These are phyloP conservation scores for Kwoniella sp. DNA, from an alignment of 768 basidiomycete genomes.

Conservation along the genomic window DNA sequence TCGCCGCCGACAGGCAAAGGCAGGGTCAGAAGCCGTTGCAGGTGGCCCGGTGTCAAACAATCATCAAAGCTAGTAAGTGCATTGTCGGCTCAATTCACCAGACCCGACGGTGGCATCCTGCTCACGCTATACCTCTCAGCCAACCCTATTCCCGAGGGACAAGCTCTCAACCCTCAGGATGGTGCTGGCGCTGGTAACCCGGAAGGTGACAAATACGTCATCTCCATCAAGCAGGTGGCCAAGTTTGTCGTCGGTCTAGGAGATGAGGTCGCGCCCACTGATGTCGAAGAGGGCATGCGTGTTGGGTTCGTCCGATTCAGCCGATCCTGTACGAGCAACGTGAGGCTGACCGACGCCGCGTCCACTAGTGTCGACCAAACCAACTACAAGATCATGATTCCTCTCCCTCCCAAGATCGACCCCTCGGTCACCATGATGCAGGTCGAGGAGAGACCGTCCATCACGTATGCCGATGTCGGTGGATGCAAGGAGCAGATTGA, in stretches of 20 bases:
- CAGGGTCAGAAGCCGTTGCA: slow-evolving; percentile 90
- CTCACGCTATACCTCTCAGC: slow-evolving; percentile 42
- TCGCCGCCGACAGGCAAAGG: slow-evolving; percentile 82
- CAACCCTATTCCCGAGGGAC: slow-evolving; percentile 68
- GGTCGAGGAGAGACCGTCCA: slow-evolving; percentile 96
- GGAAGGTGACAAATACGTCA: slow-evolving; percentile 98
- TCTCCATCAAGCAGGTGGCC: slow-evolving; percentile 98
- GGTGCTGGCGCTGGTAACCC: slow-evolving; percentile 56
- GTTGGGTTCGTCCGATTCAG: slow-evolving; percentile 69
- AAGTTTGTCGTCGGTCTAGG: slow-evolving; percentile 98
- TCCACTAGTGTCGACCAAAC: slow-evolving; percentile 50
- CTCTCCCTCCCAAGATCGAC: slow-evolving; percentile 96
- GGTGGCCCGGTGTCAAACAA: slow-evolving; percentile 97
- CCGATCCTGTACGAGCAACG: background rate
- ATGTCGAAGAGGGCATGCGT: slow-evolving; percentile 99
- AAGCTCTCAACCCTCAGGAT: slow-evolving; percentile 85
- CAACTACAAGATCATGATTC: slow-evolving; percentile 98
- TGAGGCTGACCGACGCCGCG: background rate
- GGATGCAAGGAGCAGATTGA: slow-evolving; percentile 99
- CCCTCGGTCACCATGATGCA: slow-evolving; percentile 99
- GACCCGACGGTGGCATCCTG: background rate
- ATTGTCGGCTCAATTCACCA: background rate
- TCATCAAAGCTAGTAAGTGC: slow-evolving; percentile 65
- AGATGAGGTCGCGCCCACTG: slow-evolving; percentile 92
- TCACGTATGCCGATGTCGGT: slow-evolving; percentile 95